phyloP scores from a whole-genome alignment of 164 flowering plant genomes.

The Magnolia sinica region DNA sequence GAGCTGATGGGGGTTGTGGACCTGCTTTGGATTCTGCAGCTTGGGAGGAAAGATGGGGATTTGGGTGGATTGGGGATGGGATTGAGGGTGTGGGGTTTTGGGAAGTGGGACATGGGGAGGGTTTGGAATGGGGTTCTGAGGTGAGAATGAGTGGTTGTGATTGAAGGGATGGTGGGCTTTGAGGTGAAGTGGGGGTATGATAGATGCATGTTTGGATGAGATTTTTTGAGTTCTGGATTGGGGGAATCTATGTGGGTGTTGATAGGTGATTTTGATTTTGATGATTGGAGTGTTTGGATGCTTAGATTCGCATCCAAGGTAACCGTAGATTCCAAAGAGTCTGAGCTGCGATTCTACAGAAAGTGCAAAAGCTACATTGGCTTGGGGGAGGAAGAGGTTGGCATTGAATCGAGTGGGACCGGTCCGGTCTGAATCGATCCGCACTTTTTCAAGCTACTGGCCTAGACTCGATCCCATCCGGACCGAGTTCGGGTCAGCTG shows the following conservation, averaged over 20 bases:
- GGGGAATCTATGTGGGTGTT: neutral
- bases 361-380: too few relatives aligned
- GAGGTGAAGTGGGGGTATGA: neutral
- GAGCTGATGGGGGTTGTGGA: neutral
- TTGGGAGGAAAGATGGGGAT: neutral
- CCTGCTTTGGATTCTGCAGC: neutral
- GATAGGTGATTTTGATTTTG: neutral
- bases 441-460: too few relatives aligned
- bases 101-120: neutral
- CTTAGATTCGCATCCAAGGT: neutral
- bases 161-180: neutral
- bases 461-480: too few relatives aligned
- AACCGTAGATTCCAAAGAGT: neutral
- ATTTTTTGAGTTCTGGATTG: neutral
- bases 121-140: neutral
- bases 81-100: neutral
- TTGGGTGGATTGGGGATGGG: constrained; percentile 4
- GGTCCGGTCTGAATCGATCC: too few relatives aligned
- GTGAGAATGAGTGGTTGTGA: neutral
- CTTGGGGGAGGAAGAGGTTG: too few relatives aligned
- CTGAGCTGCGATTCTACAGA: neutral
- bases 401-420: too few relatives aligned
- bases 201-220: neutral
- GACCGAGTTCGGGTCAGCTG: too few relatives aligned
- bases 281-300: neutral